Evolutionary conservation across 2,329 filamentous ascomycete genomes (phyloP).

Genomic region (Endoconidiophora polonica): DNA sequence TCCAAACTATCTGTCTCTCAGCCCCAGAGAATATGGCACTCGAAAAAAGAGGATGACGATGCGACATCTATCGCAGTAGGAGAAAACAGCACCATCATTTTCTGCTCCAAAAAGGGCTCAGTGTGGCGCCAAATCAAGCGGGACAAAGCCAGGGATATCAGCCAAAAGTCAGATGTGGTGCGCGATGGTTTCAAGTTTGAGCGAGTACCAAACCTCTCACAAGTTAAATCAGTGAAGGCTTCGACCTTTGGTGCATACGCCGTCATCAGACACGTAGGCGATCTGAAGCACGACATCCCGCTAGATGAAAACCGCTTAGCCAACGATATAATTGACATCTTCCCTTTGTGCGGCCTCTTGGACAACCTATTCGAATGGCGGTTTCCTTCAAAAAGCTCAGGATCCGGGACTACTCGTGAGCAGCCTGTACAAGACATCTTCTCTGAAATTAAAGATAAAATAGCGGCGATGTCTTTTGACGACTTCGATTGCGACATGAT

Average conservation of each 20-base stretch:
- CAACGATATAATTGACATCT: no score
- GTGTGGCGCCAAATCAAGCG: conserved; percentile 83
- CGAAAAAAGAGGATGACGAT: conserved; percentile 54
- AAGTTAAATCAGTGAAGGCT: conserved; percentile 68
- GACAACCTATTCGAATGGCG: no score
- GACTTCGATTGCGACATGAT: conserved; percentile 27
- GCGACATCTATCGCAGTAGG: conserved; percentile 76
- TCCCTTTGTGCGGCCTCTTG: no score
- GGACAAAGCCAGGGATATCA: conserved; percentile 57
- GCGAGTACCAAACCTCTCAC: conserved; percentile 72
- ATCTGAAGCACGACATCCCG: no score
- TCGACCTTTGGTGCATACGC: conserved; percentile 84
- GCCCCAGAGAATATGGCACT: conserved; percentile 74
- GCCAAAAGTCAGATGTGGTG: conserved; percentile 36
- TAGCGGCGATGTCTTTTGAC: conserved; percentile 20
- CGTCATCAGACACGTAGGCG: conserved; percentile 40
- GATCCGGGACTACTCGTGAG: no score
- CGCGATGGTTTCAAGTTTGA: conserved; percentile 92
- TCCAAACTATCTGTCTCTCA: conserved; percentile 66
- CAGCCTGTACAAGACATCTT: no score
- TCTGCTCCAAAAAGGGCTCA: conserved; percentile 80
- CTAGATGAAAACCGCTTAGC: no score
- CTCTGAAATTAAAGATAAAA: no score
- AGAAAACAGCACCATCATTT: conserved; percentile 85
- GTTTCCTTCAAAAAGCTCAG: no score